Conservation (phyloP, 176 grass and related monocot genomes). For the Aegilops umbellulata region DNA sequence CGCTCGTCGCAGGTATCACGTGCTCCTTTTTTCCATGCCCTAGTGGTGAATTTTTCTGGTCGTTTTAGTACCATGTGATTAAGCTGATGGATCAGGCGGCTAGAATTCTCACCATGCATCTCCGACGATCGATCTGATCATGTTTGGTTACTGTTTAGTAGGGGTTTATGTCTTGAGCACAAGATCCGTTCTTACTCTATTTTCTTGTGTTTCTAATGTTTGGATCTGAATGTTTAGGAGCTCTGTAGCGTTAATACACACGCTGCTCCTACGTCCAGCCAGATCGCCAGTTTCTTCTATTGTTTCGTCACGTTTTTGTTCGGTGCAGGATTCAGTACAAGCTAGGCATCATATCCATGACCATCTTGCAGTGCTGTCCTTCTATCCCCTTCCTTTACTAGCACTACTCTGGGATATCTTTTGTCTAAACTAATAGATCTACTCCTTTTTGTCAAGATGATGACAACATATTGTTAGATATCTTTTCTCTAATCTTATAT, state of each 20-base stretch:
- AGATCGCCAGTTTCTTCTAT: neutral
- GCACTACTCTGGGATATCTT: too few relatives aligned
- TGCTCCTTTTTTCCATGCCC: neutral
- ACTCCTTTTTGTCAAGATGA: too few relatives aligned
- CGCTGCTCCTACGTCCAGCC: neutral
- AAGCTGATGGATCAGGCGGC: neutral
- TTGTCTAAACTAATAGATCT: too few relatives aligned
- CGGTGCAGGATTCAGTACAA: neutral
- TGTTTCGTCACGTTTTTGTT: neutral
- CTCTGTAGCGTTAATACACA: neutral
- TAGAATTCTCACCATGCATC: neutral
- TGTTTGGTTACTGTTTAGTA: neutral
- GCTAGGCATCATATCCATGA: too few relatives aligned
- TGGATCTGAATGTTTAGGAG: neutral
- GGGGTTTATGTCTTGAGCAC: neutral
- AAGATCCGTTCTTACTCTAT: neutral
- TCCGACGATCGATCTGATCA: neutral
- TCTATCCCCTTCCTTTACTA: neutral
- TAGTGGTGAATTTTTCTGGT: neutral
- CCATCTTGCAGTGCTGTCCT: neutral
- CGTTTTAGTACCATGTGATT: neutral
- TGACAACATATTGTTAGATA: too few relatives aligned
- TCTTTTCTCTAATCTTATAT: too few relatives aligned
- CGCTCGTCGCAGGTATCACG: constrained; percentile 55
- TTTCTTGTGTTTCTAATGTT: neutral